A percentile compares a stretch with the other conserved stretches of the same genome.
Evolutionary conservation across 169 alveolate species (phyloP).

Genomic region (Plasmodium blacklocki): DNA sequence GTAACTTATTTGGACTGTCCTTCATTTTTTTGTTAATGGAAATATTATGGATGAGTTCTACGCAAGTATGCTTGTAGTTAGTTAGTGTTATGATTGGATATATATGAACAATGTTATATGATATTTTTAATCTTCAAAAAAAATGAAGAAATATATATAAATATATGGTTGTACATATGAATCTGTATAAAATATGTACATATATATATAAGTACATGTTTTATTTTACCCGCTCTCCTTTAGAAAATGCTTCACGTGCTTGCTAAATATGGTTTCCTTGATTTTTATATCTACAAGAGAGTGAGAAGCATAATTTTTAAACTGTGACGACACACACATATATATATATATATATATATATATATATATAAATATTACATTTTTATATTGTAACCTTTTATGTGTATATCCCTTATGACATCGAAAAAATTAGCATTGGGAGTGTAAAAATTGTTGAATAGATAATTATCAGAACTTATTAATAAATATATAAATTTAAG

Average conservation of each 20-base stretch:
- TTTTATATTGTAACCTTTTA: constrained; percentile 19
- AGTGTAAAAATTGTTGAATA: constrained; percentile 30
- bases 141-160: neutral
- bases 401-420: constrained; percentile 16
- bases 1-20: constrained; percentile 43
- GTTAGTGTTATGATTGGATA: constrained; percentile 21
- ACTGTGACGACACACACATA: neutral
- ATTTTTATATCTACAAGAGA: constrained; percentile 3
- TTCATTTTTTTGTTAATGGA: constrained; percentile 44
- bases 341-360: neutral
- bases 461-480: constrained; percentile 52
- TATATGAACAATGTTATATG: constrained; percentile 11
- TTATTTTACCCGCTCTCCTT: constrained; percentile 62
- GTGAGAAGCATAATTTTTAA: neutral
- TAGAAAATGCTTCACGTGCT: constrained; percentile 46
- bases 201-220: neutral
- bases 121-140: constrained; percentile 19
- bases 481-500: constrained; percentile 45
- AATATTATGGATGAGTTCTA: constrained; percentile 49
- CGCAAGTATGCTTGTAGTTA: constrained; percentile 25
- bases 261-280: constrained; percentile 51
- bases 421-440: constrained; percentile 55
- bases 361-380: neutral
- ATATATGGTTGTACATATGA: neutral
- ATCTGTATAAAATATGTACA: neutral